Evolutionary conservation across 2,329 filamentous ascomycete species (phyloP).

Genomic region (Alternaria hordeiaustralica): DNA sequence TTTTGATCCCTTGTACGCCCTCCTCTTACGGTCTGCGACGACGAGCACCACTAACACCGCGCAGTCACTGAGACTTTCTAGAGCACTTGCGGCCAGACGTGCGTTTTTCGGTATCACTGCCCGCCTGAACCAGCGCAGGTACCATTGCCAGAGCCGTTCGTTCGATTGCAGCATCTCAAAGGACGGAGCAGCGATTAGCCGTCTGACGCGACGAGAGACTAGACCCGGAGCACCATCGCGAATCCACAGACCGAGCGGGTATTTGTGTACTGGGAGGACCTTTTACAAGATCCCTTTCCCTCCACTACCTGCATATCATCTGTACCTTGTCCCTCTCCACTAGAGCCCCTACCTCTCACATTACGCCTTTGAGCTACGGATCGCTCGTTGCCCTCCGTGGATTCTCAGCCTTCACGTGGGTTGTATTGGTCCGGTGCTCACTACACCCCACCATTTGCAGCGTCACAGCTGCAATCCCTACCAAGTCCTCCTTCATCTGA

Average conservation of each 20-base stretch:
- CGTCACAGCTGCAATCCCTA: constrained; percentile 49
- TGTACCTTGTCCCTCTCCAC: constrained; percentile 43
- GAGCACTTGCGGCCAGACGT: constrained; percentile 52
- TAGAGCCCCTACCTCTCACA: constrained; percentile 34
- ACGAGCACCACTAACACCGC: constrained; percentile 48
- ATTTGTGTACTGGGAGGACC: constrained; percentile 36
- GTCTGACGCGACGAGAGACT: constrained; percentile 37
- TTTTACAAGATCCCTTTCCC: constrained; percentile 41
- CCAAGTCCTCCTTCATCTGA: constrained; percentile 51
- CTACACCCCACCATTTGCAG: constrained; percentile 46
- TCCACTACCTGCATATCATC: constrained; percentile 42
- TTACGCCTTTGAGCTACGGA: constrained; percentile 39
- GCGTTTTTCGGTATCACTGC: constrained; percentile 53
- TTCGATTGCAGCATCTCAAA: constrained; percentile 32
- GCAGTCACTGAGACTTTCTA: constrained; percentile 51
- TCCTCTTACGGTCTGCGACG: constrained; percentile 46
- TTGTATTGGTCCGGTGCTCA: constrained; percentile 56
- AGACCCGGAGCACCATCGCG: constrained; percentile 39
- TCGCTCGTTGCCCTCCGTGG: constrained; percentile 55
- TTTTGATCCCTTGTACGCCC: constrained; percentile 50
- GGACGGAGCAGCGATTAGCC: constrained; percentile 34
- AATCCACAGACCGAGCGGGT: constrained; percentile 33
- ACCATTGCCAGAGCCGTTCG: constrained; percentile 41
- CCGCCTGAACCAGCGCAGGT: constrained; percentile 46
- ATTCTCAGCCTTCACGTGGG: constrained; percentile 57